Base-by-base conservation (phyloP, 2,329 filamentous ascomycete genomes). In the Fusarium fujikuroi region DNA sequence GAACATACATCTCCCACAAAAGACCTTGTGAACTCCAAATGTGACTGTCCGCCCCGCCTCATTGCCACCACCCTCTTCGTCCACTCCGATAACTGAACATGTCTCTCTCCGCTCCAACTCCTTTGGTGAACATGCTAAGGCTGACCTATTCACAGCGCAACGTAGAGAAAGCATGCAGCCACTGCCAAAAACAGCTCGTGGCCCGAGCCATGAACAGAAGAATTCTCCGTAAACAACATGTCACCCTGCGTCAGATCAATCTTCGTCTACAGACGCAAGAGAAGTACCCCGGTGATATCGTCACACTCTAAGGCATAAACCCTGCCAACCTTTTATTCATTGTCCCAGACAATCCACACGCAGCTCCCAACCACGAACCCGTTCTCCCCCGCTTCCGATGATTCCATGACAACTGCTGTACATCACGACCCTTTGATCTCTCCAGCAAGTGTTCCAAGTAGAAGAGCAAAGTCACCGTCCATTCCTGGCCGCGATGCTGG, bases 221-320 rank as follows among this genome's bases (percentile, higher is more conserved):
- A 10, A 3, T 30, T 30, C 16, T 6, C 47, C 19, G 7, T 50
- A 12, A n/a, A 12, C 28, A n/a, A 10, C 3, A 23, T 34, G n/a
- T 7, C 30, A 15, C 9, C 23, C 7, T 16, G 7, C 2, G 3
- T 53, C 23, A 9, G 10, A 18, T 21, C 23, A 7, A 9, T 7
- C 23, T 28, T 12, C 16, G 2, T 18, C 10, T 12, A 9, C 2
- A 7, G 3, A 2, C 9, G 5, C 19, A 16, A 28, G 23, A 21
- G 23, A 21, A 25, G 23, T 28, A 39, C 5, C 7, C 21, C 7
- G 3, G 2, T n/a, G 9, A n/a, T 12, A 3, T 7, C 32, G 14
- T 3, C 10, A 0, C 19, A 2, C 0, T 39, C 23, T 39, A 37
- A 1, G 1, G 0, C 3, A 10, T 9, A 16, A 6, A 9, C 9